Base-by-base conservation (phyloP, 2,329 filamentous ascomycete species). In the Elsinoe necatrix region DNA sequence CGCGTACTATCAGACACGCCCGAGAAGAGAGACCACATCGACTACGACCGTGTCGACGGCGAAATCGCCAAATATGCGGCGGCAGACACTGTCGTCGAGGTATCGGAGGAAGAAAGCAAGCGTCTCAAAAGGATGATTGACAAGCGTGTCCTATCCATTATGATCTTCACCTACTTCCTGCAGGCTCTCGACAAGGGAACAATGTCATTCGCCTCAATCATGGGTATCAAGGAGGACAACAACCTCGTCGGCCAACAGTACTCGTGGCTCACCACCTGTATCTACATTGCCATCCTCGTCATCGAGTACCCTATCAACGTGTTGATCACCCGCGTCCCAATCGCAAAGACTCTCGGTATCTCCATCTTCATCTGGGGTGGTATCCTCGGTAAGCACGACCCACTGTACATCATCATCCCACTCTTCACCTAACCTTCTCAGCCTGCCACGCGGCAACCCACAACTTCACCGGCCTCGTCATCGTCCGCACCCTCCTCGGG, bases 151-250 rank as follows among this genome's bases (percentile, higher is more conserved):
- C 72, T 91, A 42, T 70, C 77, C 1, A 75, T 89, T 67, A 89
- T 90, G 86, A 78, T 89, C 57, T 68, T 78, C 48, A 87, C 85
- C 0, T 89, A 89, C 69, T 87, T 89, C 65, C 70, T 89, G 20
- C 86, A 87, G 65, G 79, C 82, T 45, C 75, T 86, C 45, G 83
- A 86, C 68, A 86, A 86, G 68, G 82, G 82, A 23, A 86, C 83
- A 0, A 71, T 86, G 64, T 81, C 55, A 29, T 57, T 43, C 16
- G 55, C 61, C 62, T 61, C 65, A 64, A 64, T 48, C 42, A 71
- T 72, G 69, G 69, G 67, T 62, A 69, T 67, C 62, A 69, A 69
- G 60, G 48, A 62, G 57, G 64, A 68, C 60, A 63, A 64, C 39
- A 64, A 67, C 39, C 66, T 70, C 16, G 63, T 72, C 37, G 77